Conservation (phyloP, 345 rosid genomes). For the Angophora floribunda region DNA sequence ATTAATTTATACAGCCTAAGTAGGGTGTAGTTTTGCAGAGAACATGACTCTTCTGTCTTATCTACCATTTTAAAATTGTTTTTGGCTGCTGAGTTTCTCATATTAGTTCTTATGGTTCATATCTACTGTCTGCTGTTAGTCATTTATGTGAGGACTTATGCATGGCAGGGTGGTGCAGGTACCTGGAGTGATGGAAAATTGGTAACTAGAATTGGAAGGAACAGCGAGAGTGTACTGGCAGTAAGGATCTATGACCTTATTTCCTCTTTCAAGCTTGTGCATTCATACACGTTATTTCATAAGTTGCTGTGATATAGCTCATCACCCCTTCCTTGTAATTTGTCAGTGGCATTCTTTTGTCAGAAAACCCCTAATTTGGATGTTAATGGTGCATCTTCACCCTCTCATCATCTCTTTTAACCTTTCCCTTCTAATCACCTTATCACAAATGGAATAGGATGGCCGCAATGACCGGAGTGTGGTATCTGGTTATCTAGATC, state of each 20-base stretch:
- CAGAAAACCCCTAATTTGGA: not conserved
- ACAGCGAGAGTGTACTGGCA: constrained; percentile 72
- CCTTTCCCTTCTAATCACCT: not conserved
- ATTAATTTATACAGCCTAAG: not conserved
- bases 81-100: not conserved
- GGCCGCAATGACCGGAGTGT: not conserved
- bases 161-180: constrained; percentile 99
- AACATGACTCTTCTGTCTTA: not conserved
- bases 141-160: constrained; percentile 54
- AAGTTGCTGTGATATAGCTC: not conserved
- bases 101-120: not conserved
- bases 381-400: not conserved
- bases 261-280: not conserved
- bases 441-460: not conserved
- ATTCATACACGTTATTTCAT: not conserved
- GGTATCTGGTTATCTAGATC: not conserved
- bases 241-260: constrained; percentile 23
- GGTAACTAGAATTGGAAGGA: constrained; percentile 94
- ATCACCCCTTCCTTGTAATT: not conserved
- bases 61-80: not conserved
- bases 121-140: not conserved
- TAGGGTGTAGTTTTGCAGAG: not conserved
- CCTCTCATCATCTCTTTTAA: not conserved
- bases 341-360: not conserved
- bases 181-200: constrained; percentile 99